Conservation (phyloP, 2,329 filamentous ascomycete genomes). For the Mycosphaerella arachidis region DNA sequence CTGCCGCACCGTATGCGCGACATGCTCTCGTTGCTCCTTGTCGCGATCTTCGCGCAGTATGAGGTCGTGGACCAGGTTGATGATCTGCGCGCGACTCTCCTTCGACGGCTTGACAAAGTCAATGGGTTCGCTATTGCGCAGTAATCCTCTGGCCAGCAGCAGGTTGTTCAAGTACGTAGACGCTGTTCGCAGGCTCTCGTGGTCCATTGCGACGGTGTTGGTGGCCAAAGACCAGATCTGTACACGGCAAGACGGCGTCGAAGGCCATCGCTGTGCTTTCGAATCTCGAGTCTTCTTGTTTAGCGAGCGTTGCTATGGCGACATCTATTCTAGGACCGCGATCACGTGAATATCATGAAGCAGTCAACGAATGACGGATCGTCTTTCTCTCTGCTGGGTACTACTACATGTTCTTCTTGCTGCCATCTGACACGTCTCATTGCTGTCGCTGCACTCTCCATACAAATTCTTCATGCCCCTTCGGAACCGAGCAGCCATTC, state of each 20-base stretch:
- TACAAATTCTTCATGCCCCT: too few species aligned
- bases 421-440: too few species aligned
- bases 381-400: too few species aligned
- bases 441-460: too few species aligned
- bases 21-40: conserved; percentile 77
- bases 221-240: not conserved
- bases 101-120: conserved; percentile 70
- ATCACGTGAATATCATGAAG: too few species aligned
- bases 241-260: not conserved
- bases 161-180: conserved; percentile 63
- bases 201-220: conserved; percentile 35
- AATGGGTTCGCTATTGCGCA: conserved; percentile 64
- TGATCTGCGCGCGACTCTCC: conserved; percentile 76
- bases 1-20: conserved; percentile 71
- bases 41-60: conserved; percentile 90
- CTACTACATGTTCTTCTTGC: too few species aligned
- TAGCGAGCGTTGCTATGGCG: not conserved
- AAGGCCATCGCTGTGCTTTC: not conserved
- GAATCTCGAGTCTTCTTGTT: not conserved
- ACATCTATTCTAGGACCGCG: not conserved
- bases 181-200: conserved; percentile 55
- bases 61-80: conserved; percentile 90
- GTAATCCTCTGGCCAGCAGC: conserved; percentile 57
- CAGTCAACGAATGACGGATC: too few species aligned
- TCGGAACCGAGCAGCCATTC: too few species aligned